phyloP scores from a whole-genome alignment of 2,329 filamentous ascomycete genomes.

The Cordyceps pruinosa region DNA sequence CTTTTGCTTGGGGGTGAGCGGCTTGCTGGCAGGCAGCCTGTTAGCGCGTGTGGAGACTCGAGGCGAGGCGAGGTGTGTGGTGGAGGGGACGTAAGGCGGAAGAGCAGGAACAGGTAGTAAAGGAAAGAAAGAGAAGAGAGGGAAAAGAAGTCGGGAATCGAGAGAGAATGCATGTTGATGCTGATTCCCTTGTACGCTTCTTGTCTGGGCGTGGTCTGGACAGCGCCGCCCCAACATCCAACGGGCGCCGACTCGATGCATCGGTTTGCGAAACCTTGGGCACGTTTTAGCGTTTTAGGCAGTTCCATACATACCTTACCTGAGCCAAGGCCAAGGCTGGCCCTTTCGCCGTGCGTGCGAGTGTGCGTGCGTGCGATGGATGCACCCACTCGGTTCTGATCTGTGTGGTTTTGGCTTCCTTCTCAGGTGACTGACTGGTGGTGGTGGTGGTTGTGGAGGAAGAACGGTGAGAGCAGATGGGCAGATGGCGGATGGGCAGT shows the following conservation, averaged over 20 bases:
- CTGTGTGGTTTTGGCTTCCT: not conserved
- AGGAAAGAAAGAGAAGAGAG: not conserved
- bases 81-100: not conserved
- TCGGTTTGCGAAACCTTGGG: slow-evolving; percentile 11
- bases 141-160: not conserved
- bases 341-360: no score
- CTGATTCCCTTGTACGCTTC: not conserved
- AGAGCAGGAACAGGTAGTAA: not conserved
- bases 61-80: slow-evolving; percentile 7
- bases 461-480: not conserved
- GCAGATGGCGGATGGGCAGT: not conserved
- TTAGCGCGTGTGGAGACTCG: slow-evolving; percentile 8
- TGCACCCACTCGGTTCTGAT: no score
- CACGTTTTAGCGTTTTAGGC: slow-evolving; percentile 9
- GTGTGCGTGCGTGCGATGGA: no score
- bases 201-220: no score
- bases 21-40: not conserved
- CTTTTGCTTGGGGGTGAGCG: not conserved
- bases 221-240: not conserved
- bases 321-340: no score
- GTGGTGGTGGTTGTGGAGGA: not conserved
- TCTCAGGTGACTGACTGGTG: slow-evolving; percentile 3
- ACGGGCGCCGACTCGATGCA: slow-evolving; percentile 1
- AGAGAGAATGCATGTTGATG: no score
- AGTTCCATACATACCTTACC: slow-evolving; percentile 9